Percentiles rank a stretch among this genome's conserved stretches.
phyloP scores from a whole-genome alignment of 352 stramenopile species.

The Halophytophthora batemanensis region DNA sequence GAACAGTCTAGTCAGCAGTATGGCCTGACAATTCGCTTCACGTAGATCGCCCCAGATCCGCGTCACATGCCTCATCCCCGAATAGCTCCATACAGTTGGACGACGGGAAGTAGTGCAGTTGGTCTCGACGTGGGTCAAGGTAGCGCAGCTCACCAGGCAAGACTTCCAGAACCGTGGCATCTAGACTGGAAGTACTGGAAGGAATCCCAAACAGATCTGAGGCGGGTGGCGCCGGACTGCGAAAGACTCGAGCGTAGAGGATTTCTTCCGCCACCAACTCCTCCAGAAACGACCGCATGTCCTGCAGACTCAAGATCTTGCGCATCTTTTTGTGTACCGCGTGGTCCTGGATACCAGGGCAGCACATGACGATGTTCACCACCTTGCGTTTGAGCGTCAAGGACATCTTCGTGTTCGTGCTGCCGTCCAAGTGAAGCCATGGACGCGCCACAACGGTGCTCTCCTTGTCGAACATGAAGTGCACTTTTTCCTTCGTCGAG shows the following conservation, averaged over 20 bases:
- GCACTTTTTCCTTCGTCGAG: slow-evolving; percentile 51
- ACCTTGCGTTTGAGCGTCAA: slow-evolving; percentile 73
- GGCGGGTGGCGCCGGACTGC: slow-evolving; percentile 8
- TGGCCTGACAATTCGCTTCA: background rate
- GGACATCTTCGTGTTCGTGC: slow-evolving; percentile 45
- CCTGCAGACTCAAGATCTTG: slow-evolving; percentile 67
- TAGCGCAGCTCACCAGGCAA: slow-evolving; percentile 44
- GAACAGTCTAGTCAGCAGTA: background rate
- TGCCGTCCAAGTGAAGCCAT: slow-evolving; percentile 77
- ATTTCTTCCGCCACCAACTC: slow-evolving; percentile 61
- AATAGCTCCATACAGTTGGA: slow-evolving; percentile 80
- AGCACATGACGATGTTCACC: slow-evolving; percentile 78
- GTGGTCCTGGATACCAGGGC: slow-evolving; percentile 59
- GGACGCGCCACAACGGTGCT: slow-evolving; percentile 50
- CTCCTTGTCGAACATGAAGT: slow-evolving; percentile 70
- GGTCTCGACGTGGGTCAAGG: slow-evolving; percentile 44
- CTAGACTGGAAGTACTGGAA: slow-evolving; percentile 2
- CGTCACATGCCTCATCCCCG: slow-evolving; percentile 53
- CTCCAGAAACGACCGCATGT: slow-evolving; percentile 62
- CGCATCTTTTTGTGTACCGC: slow-evolving; percentile 68
- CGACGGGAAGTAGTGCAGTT: slow-evolving; percentile 70
- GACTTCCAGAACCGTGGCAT: slow-evolving; percentile 17
- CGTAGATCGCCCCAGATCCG: slow-evolving; percentile 32
- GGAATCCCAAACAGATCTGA: slow-evolving; percentile 32
- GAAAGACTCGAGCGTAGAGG: slow-evolving; percentile 50